Evolutionary conservation across 148 eudicot species (phyloP).

Genomic region (Rhododendron molle): DNA sequence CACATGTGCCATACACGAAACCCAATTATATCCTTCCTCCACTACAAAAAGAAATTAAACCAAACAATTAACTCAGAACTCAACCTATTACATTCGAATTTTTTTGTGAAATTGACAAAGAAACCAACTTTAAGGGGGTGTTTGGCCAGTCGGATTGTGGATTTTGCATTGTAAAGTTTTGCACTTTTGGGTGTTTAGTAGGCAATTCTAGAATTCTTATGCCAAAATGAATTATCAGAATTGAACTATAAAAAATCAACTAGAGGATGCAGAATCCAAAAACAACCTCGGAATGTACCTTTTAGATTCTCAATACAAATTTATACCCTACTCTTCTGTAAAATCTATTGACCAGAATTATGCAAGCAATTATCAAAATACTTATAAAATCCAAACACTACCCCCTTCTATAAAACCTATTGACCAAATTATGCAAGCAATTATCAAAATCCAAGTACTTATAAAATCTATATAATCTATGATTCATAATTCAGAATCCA

Average conservation of each 20-base stretch:
- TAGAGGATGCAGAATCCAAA: not conserved
- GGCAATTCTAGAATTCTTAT: not conserved
- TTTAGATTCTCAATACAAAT: not conserved
- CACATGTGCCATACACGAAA: not conserved
- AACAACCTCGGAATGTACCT: not conserved
- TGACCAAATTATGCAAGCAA: not conserved
- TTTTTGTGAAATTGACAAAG: not conserved
- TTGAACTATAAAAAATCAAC: not conserved
- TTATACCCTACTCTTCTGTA: not conserved
- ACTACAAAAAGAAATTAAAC: not conserved
- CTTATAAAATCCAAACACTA: not conserved
- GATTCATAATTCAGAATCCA: not conserved
- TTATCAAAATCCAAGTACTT: not conserved
- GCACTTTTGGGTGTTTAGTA: not conserved
- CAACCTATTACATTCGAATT: not conserved
- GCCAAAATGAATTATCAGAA: not conserved
- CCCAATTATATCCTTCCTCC: not conserved
- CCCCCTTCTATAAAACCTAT: too few relatives aligned
- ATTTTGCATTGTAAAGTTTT: not conserved
- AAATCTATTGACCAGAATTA: not conserved
- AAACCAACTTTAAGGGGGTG: not conserved
- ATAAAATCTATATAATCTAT: not conserved
- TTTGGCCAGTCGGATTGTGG: not conserved
- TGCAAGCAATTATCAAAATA: not conserved
- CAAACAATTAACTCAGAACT: not conserved